Base-by-base conservation (phyloP, 768 basidiomycete species). In the Hebeloma cylindrosporum region DNA sequence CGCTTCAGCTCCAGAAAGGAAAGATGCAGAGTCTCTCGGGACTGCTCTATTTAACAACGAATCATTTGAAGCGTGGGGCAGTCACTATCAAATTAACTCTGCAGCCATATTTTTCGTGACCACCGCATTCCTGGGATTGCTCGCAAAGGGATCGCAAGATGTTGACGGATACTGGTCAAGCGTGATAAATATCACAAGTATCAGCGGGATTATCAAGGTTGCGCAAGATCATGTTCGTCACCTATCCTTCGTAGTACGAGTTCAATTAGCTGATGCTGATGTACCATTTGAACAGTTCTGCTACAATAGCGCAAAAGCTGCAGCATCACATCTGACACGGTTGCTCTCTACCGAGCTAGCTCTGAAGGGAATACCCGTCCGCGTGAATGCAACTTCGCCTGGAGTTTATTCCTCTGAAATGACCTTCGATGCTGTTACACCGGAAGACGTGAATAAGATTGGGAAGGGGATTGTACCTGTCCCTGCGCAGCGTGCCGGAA, bases 291-390 rank as follows among this genome's bases (percentile, higher is more conserved):
- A 40, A 13, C 55, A 91, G 88, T 90, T 90, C 59, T 79, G 76
- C 21, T 91, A 91, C 62, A 91, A 91, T 62, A 85, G 83, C 54
- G 71, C 84, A 5, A 91, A 91, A 60, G 86, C 85, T 0, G 89
- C 86, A 2, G 81, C 79, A 4, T 75, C 83, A 9, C 87, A 89
- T 51, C 66, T 91, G n/a, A 86, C 86, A 7, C 82, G 72, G 63
- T 77, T 89, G 78, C 63, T 91, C 38, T 69, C 88, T 2, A 88
- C 88, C 1, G 88, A 90, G 56, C 72, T 88, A 40, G 83, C 82
- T 3, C 66, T 89, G 43, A 82, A 83, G 58, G 72, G 72, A 18
- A 73, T 85, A 7, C 77, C 78, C 7, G 78, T 90, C 21, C 85
- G 86, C 45, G 78, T 89, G 36, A 82, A 85, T 57, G 78, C 84